Percentiles rank a stretch among this genome's conserved stretches.
phyloP scores from a whole-genome alignment of 2,329 filamentous ascomycete genomes.

The Colletotrichum navitas region DNA sequence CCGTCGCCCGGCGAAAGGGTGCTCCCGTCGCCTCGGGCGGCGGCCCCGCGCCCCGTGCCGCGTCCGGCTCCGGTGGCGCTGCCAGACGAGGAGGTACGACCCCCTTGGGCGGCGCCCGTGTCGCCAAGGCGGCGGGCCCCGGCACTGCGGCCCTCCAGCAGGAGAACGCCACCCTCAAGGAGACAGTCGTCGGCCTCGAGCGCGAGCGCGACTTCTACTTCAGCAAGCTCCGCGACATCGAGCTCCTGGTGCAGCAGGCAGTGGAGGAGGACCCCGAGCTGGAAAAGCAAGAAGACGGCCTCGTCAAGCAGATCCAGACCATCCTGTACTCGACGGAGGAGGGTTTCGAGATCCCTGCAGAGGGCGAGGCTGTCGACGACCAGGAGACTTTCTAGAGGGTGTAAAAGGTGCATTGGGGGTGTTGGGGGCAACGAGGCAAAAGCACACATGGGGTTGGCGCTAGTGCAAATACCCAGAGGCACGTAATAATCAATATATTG shows the following conservation, averaged over 20 bases:
- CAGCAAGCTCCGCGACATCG: conserved; percentile 97
- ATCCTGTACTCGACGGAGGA: conserved; percentile 98
- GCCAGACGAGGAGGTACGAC: conserved; percentile 71
- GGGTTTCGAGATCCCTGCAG: conserved; percentile 89
- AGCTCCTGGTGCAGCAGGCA: conserved; percentile 91
- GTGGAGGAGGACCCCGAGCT: conserved; percentile 93
- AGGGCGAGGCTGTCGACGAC: conserved; percentile 78
- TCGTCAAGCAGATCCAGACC: conserved; percentile 95
- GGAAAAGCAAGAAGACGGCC: conserved; percentile 91
- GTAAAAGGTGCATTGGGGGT: conserved; percentile 5
- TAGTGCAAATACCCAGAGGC: conserved; percentile 41
- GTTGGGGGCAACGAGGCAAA: conserved; percentile 27
- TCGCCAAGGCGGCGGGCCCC: conserved; percentile 61
- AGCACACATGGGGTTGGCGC: conserved; percentile 38
- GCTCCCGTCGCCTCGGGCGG: conserved; percentile 66
- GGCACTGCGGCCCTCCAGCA: conserved; percentile 80
- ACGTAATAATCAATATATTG: conserved; percentile 40
- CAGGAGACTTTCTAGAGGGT: conserved; percentile 79
- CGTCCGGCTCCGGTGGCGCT: conserved; percentile 64
- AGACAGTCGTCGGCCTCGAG: conserved; percentile 94
- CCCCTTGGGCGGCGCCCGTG: conserved; percentile 64
- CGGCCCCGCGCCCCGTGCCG: conserved; percentile 62
- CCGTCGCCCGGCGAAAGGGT: conserved; percentile 85
- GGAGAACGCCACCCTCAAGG: conserved; percentile 91
- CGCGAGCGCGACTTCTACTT: conserved; percentile 99